Base-by-base conservation (phyloP, 495 filamentous ascomycete species). In the Aspergillus leporis region DNA sequence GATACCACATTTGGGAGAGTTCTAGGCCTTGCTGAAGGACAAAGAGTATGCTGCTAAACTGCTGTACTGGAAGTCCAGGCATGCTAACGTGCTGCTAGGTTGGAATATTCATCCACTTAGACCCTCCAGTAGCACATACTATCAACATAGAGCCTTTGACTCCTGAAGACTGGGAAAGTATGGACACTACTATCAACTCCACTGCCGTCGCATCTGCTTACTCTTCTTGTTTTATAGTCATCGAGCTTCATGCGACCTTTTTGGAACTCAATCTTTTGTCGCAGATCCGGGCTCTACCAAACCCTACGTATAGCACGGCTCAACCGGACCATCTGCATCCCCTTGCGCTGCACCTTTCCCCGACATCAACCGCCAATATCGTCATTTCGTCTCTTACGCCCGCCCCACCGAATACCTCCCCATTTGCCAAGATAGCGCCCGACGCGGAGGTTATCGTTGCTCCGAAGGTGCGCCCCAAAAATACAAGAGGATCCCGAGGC, bases 391-490 rank as follows among this genome's bases (percentile, higher is more conserved):
- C 92, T 32, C 76, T 97, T 25, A 83, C 83, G 9, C 92, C 92
- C 3, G 76, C 86, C n/a, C 85, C 84, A 3, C 68, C 90, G 32
- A 78, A 83, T 3, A 82, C 85, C 21, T 85, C 86, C 7, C 82
- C 89, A 3, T 97, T 96, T 68, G 93, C 92, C 28, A 97, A 96
- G 74, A 90, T 98, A 57, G 87, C 90, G 0, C 88, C 93, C 0
- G 92, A 98, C 68, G 93, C 91, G 21, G 94, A 98, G 73, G 92
- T 98, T 51, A 93, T 97, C 58, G 95, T 98, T 23, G 93, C 94
- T 4, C 94, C 94, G 1, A 98, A 98, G 71, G 86, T 81, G 18
- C 82, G 88, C n/a, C 79, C 84, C 30, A 83, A 83, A 51, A 74
- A 78, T 31, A 74, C 73, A 40, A 83, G 84, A 51, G 82, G 82